Evolutionary conservation across 805 yeast genomes (phyloP).

Genomic region (Metschnikowia kunwiensis): DNA sequence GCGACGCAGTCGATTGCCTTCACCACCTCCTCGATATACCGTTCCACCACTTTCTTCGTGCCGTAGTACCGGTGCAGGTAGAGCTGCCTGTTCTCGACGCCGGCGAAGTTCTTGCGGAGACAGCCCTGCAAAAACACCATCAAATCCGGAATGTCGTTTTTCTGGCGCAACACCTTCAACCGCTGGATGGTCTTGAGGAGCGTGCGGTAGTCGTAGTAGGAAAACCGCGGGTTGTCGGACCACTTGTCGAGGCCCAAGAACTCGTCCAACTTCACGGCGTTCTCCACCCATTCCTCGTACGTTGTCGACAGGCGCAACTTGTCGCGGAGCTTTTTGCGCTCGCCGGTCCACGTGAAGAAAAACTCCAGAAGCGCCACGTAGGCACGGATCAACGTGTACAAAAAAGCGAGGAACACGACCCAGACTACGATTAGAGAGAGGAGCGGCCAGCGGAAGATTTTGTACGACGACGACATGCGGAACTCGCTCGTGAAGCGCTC

Average conservation of each 20-base stretch:
- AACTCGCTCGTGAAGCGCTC: conserved; percentile 33
- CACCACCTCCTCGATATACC: conserved; percentile 52
- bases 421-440: conserved; percentile 51
- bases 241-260: conserved; percentile 60
- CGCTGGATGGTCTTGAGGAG: conserved; percentile 46
- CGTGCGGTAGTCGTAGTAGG: conserved; percentile 66
- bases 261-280: conserved; percentile 57
- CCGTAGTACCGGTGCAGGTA: conserved; percentile 77
- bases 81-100: conserved; percentile 66
- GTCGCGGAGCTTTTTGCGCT: conserved; percentile 47
- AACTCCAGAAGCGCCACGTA: conserved; percentile 65
- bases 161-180: conserved; percentile 34
- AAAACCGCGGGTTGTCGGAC: conserved; percentile 58
- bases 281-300: conserved; percentile 60
- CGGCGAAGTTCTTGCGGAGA: conserved; percentile 71
- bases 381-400: conserved; percentile 52
- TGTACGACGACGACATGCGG: conserved; percentile 32
- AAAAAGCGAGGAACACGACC: conserved; percentile 47
- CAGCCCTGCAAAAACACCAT: conserved; percentile 61
- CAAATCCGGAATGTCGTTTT: conserved; percentile 41
- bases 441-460: conserved; percentile 63
- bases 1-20: conserved; percentile 44
- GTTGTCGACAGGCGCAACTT: conserved; percentile 46
- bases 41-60: conserved; percentile 58
- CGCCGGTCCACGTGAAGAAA: conserved; percentile 58